Base-by-base conservation (phyloP, 306 rosid species). In the Cajanus cajan region DNA sequence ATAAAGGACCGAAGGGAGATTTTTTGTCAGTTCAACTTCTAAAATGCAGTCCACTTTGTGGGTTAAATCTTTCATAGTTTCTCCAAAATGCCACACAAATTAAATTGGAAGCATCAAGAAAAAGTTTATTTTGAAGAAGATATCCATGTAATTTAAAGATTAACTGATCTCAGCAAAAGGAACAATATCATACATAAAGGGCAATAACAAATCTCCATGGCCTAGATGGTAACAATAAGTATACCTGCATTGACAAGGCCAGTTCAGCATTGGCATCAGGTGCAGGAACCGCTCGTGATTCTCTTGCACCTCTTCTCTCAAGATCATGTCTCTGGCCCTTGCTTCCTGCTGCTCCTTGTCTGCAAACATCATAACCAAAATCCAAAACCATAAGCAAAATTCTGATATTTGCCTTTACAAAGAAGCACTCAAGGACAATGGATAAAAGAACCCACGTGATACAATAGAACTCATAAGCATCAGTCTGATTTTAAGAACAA, bases 251-350 rank as follows among this genome's bases (percentile, higher is more conserved):
- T 72, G 99, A 96, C 82, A 84, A 66, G 55, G 85, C 93, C 79
- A 96, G 83, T 81, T 96, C 99, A 70, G 99, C 99, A 88, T 96
- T 96, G 83, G 99, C 99, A 82, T 96, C 98, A 58, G 99, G 99
- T 28, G 99, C 99, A 65, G 99, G 99, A 71, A 96, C 1, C 0
- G 99, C 99, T 73, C 93, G 93, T 65, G 97, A 96, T 45, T 92
- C 98, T 74, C 93, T 86, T 66, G 89, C 68, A 51, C 92, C 94
- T 84, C 83, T 89, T 89, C 92, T 90, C 80, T 92, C 97, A 18
- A 67, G 90, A 71, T 92, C 98, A 82, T 72, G 86, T 76, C 92
- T 88, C 82, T 88, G 96, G 58, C 91, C 97, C 74, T 93, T 93
- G 87, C 85, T 84, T 83, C 94, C 96, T 45, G 87, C 87, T 51